A percentile compares a stretch with the other conserved stretches of the same genome.
These are phyloP conservation scores for Herpotrichia juniperi DNA, from an alignment of 2,329 filamentous ascomycete genomes.

Conservation along the genomic window DNA sequence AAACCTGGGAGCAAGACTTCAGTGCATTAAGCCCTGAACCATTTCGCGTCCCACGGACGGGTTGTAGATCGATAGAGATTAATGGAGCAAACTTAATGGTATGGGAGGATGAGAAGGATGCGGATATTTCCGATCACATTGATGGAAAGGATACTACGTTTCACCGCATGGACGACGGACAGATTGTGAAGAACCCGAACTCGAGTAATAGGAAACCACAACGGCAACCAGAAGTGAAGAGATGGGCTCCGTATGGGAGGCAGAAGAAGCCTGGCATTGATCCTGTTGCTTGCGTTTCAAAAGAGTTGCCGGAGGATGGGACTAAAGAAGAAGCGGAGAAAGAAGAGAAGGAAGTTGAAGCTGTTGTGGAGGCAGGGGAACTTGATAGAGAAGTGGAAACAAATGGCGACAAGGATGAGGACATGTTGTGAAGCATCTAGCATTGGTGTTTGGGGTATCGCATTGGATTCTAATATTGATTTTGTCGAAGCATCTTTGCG, in stretches of 20 bases:
- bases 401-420: conserved; percentile 7
- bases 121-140: conserved; percentile 45
- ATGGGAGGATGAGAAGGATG: conserved; percentile 47
- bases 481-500: neutral
- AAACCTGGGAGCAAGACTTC: conserved; percentile 46
- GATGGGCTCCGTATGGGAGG: conserved; percentile 42
- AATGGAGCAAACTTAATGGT: conserved; percentile 48
- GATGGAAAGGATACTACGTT: conserved; percentile 43
- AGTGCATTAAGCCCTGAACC: conserved; percentile 22
- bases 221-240: conserved; percentile 27
- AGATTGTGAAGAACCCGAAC: conserved; percentile 44
- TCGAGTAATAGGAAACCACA: conserved; percentile 39
- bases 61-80: conserved; percentile 43
- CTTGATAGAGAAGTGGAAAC: neutral
- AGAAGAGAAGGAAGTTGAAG: neutral
- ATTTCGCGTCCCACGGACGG: conserved; percentile 47
- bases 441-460: conserved; percentile 23
- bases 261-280: conserved; percentile 33
- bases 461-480: neutral
- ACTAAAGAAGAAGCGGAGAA: conserved; percentile 7
- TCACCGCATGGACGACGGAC: conserved; percentile 45
- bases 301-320: conserved; percentile 4
- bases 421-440: conserved; percentile 18
- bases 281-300: conserved; percentile 25
- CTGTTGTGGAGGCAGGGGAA: neutral